A percentile compares a stretch with the other conserved stretches of the same genome.
Conservation (phyloP, 1,284 basidiomycete species). For the Golubevia sp. region DNA sequence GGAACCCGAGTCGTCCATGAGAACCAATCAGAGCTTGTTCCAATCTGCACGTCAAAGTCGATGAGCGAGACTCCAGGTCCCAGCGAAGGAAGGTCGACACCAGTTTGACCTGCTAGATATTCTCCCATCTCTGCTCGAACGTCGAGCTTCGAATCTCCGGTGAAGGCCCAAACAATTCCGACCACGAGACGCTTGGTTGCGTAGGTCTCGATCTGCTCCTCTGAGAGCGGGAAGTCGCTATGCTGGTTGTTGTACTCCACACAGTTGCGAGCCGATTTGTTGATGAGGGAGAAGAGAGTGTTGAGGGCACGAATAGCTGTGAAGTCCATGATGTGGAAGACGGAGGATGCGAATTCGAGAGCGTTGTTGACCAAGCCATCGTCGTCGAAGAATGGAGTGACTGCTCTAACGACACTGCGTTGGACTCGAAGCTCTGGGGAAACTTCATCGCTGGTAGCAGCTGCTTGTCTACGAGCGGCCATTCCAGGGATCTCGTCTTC, state of each 20-base stretch:
- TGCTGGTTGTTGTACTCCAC: conserved; percentile 95
- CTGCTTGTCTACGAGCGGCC: neutral
- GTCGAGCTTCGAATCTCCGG: conserved; percentile 90
- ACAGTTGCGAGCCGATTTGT: conserved; percentile 91
- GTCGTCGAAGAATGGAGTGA: conserved; percentile 69
- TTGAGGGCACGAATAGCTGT: conserved; percentile 87
- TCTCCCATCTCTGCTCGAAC: conserved; percentile 88
- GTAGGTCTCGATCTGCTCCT: conserved; percentile 86
- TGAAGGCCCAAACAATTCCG: conserved; percentile 96
- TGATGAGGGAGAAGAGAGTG: conserved; percentile 94
- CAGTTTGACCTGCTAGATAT: conserved; percentile 81
- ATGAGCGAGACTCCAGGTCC: conserved; percentile 80
- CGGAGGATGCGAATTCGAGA: conserved; percentile 76
- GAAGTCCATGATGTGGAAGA: conserved; percentile 99
- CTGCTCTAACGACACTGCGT: conserved; percentile 71
- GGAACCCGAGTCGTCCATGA: conserved; percentile 84
- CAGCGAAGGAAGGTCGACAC: conserved; percentile 78
- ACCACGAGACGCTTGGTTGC: conserved; percentile 87
- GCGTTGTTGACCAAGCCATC: conserved; percentile 81
- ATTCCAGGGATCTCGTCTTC: conserved; percentile 70
- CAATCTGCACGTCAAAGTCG: conserved; percentile 90
- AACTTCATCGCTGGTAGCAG: conserved; percentile 51
- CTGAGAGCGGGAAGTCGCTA: conserved; percentile 85
- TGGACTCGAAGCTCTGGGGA: conserved; percentile 75
- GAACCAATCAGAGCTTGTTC: conserved; percentile 72